Base-by-base conservation (phyloP, 768 basidiomycete genomes). In the Harrya chromipes region DNA sequence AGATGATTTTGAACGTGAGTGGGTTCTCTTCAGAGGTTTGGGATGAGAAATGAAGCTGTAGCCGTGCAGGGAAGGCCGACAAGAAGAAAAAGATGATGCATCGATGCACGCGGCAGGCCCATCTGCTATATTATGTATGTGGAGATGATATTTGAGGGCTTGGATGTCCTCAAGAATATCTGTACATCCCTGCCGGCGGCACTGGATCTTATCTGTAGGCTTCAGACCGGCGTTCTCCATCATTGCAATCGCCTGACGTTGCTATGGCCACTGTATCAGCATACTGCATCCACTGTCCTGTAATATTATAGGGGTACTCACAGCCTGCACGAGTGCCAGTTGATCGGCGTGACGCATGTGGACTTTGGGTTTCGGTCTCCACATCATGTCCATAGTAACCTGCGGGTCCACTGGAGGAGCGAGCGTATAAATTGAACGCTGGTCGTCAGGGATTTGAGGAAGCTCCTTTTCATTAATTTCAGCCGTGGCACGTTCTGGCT, bases 81-180 rank as follows among this genome's bases (percentile, higher is more conserved):
- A 31, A 2, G 41, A 20, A 43, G 29, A 1, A 43, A 26, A 1
- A 38, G 36, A 7, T 4, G 27, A 10, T 23, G n/a, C 1, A 43
- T 40, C 23, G 12, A 17, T n/a, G 26, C 27, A 16, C 45, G 13
- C 19, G 14, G 33, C 5, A 27, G 40, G 34, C 7, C 11, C 23
- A 46, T 78, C 75, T 27, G 72, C 68, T 27, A 82, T 73, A 54
- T 80, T 76, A 60, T 82, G 81, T 41, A 82, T 77, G 54, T 82
- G 79, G 19, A 81, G 62, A 56, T 81, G 81, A 57, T 70, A 78
- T 55, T 73, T 74, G 42, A 82, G 69, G 17, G 75, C 74, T 53
- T 71, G 72, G 46, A 73, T 68, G 43, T 69, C 66, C 6, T 64
- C 61, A 19, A 82, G 57, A 8, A 70, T 66, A 62, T 79, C 72